Base-by-base conservation (phyloP, 2,329 filamentous ascomycete genomes). In the Emergomyces orientalis region DNA sequence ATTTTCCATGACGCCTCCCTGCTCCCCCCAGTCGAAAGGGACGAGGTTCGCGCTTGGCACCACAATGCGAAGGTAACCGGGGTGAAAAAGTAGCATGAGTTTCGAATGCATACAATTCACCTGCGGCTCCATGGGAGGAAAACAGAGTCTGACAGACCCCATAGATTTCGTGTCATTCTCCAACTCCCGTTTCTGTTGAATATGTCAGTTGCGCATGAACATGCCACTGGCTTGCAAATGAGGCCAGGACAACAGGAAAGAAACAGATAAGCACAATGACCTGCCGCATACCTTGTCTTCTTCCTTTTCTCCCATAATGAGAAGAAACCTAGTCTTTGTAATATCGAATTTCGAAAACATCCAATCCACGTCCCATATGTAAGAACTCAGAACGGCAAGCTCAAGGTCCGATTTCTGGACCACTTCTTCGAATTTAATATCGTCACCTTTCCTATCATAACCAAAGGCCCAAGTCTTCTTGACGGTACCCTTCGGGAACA, bases 91-190 rank as follows among this genome's bases (percentile, higher is more conserved):
- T 1, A 97, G 76, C 82, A 96, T 92, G 52, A 97, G 80, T 72
- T 99, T 97, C 59, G 91, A 96, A 75, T 97, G 94, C 91, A 97
- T 96, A 69, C 82, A 86, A 30, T 86, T 88, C 6, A 85, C 77
- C 56, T 84, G 79, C 1, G 85, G 84, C 49, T 85, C 80, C 89
- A 97, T 93, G 1, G 83, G 82, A 19, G 93, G 93, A 71, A 97
- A 96, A 72, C 90, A 91, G 62, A 86, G 68, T 25, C 84, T 84
- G 62, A 95, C 80, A 59, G 82, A 81, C 13, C 72, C 71, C 67
- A 83, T 77, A 11, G 71, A 73, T 2, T 73, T 73, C 32, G 76
- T 76, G 59, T 81, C 77, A 13, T 69, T 62, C 62, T 71, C 63
- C 55, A 78, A 75, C 51, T 76, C 71, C 39, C 70, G 62, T 70